phyloP scores from a whole-genome alignment of 257 asterid species.

The Penstemon eatonii region DNA sequence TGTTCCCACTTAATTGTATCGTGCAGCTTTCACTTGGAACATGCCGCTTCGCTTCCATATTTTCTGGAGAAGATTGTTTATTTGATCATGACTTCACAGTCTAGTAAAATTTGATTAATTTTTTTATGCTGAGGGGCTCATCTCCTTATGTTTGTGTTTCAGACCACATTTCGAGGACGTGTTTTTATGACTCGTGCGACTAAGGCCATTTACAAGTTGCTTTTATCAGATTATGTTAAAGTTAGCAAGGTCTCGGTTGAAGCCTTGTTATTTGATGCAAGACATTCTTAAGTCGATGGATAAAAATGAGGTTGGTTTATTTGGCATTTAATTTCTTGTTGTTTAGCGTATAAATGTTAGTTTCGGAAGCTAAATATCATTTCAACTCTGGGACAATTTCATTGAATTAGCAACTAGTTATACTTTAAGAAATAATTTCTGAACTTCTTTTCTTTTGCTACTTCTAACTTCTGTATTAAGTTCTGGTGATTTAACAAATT shows the following conservation, averaged over 20 bases:
- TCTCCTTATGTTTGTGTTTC: constrained; percentile 30
- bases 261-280: constrained; percentile 86
- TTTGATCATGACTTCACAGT: constrained; percentile 22
- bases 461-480: not conserved
- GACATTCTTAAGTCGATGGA: constrained; percentile 87
- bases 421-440: not conserved
- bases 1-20: constrained; percentile 15
- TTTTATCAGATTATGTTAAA: constrained; percentile 88
- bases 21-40: constrained; percentile 98
- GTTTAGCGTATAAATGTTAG: constrained; percentile 5
- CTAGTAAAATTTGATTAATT: constrained; percentile 17
- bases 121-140: constrained; percentile 24
- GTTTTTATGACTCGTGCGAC: constrained; percentile 99
- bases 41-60: constrained; percentile 99
- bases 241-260: constrained; percentile 98
- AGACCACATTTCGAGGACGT: constrained; percentile 89
- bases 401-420: constrained; percentile 2
- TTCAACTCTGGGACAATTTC: not conserved
- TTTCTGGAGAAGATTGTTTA: constrained; percentile 81
- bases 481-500: not conserved
- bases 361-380: too few species aligned
- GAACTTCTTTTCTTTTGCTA: not conserved
- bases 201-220: constrained; percentile 90
- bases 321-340: constrained; percentile 12
- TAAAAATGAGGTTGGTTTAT: constrained; percentile 73